These are phyloP conservation scores for Trametes meyenii DNA, from an alignment of 768 basidiomycete species.

Conservation along the genomic window DNA sequence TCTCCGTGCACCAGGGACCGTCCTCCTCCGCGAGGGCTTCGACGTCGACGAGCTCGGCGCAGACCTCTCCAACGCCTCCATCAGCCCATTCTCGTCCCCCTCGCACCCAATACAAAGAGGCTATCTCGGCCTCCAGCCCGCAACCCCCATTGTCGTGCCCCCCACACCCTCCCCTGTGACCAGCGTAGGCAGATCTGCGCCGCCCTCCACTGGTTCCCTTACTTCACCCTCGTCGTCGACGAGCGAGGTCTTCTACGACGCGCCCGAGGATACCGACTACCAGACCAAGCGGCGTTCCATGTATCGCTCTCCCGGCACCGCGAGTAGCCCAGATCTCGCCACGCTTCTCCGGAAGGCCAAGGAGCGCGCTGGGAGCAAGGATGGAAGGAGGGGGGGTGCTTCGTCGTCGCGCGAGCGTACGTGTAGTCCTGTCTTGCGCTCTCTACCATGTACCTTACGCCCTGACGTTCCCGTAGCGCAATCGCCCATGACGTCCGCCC, in stretches of 20 bases:
- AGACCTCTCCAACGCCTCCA: slow-evolving; percentile 41
- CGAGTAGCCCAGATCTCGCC: slow-evolving; percentile 90
- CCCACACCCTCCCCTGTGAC: slow-evolving; percentile 62
- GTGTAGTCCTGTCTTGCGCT: neutral
- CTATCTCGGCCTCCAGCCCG: slow-evolving; percentile 45
- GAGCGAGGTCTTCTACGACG: slow-evolving; percentile 64
- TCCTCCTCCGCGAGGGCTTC: slow-evolving; percentile 67
- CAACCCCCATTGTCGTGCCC: slow-evolving; percentile 65
- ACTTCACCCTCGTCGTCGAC: slow-evolving; percentile 53
- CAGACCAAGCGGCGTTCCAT: slow-evolving; percentile 81
- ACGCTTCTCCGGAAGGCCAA: slow-evolving; percentile 85
- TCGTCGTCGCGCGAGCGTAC: slow-evolving; percentile 22
- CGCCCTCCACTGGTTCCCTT: slow-evolving; percentile 36
- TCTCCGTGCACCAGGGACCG: slow-evolving; percentile 65
- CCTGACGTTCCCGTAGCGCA: slow-evolving; percentile 12
- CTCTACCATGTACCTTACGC: neutral
- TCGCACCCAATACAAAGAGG: slow-evolving; percentile 42
- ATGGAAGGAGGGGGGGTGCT: slow-evolving; percentile 27
- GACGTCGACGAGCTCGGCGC: slow-evolving; percentile 73
- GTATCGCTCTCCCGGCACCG: slow-evolving; percentile 86
- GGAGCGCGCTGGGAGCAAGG: slow-evolving; percentile 44
- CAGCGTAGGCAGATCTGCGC: slow-evolving; percentile 28
- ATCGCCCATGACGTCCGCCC: slow-evolving; percentile 20
- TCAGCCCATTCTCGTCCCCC: slow-evolving; percentile 46
- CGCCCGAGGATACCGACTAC: slow-evolving; percentile 60